Base-by-base conservation (phyloP, 148 eudicot genomes). In the Tetragonia tetragonoides region DNA sequence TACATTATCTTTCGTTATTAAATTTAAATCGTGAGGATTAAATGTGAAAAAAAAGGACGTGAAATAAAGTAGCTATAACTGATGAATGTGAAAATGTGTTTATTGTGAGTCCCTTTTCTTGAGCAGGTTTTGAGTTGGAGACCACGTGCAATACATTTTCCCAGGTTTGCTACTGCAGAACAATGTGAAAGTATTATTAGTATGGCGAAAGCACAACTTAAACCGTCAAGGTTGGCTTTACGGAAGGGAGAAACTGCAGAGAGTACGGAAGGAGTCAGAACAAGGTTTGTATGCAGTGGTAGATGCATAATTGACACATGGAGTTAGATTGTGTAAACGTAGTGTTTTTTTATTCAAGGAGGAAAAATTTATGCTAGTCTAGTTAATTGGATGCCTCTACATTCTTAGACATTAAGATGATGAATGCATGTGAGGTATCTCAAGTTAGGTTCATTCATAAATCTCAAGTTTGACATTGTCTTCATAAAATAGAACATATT, bases 221-320 rank as follows among this genome's bases (percentile, higher is more conserved):
- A 81, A 62, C 98, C 98, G 54, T 93, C 98, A 65, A 84, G 79
- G 56, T 85, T 93, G 85, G 97, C 97, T 74, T 81, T 91, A 74
- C 97, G 94, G 60, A 61, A 87, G 85, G 98, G 98, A 76, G 97
- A 93, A 82, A 93, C 93, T 2, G 79, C 77, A 63, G 97, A 93
- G 49, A 87, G 66, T 76, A 92, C 98, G 37, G 78, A 87, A 78
- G 94, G 90, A 70, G 85, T 86, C 79, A 87, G 98, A 82, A 93
- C 98, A 82, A 93, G 98, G 98, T 93, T 70, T 57, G 79, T 66
- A 24, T 14, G 37, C 18, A 10, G 24, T 60, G 37, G 78, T 76
- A 28, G 74, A 79, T 79, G 79, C 56, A n/a, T 74, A 63, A 40
- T 21, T 66, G 21, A 37, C 20, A 40, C 53, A 24, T 79, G 67